These are phyloP conservation scores for Leccinum solheimii DNA, from an alignment of 1,284 basidiomycete genomes.

Conservation along the genomic window DNA sequence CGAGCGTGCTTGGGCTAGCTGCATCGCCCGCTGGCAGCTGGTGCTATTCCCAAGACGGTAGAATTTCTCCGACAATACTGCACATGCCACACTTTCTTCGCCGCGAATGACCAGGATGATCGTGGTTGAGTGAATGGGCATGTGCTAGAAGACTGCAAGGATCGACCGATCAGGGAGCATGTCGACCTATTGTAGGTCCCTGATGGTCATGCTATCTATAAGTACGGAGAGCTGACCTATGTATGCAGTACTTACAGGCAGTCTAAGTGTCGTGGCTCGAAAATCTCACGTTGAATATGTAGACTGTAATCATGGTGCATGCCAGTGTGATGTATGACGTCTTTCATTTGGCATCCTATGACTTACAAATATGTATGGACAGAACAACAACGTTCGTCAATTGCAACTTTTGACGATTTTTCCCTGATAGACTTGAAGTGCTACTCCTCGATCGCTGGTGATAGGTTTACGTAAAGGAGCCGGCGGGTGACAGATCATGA, in stretches of 20 bases:
- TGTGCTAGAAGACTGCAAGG: not conserved
- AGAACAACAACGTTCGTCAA: too few species aligned
- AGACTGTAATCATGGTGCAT: not conserved
- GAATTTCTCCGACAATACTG: not conserved
- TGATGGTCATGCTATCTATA: not conserved
- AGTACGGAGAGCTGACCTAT: not conserved
- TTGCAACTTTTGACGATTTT: too few species aligned
- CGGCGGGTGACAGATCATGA: too few species aligned
- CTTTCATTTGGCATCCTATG: not conserved
- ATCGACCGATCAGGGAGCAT: not conserved
- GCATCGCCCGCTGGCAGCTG: not conserved
- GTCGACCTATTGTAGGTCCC: not conserved
- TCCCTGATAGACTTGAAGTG: too few species aligned
- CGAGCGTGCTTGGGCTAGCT: not conserved
- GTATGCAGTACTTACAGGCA: not conserved
- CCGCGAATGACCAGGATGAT: not conserved
- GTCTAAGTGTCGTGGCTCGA: not conserved
- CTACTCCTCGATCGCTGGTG: too few species aligned
- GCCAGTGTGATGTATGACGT: not conserved
- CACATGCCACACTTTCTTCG: not conserved
- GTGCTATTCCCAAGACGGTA: slow-evolving; percentile 9
- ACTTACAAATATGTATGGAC: too few species aligned
- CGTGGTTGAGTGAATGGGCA: not conserved
- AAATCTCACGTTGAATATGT: not conserved
- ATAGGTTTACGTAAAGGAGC: too few species aligned